These are phyloP conservation scores for Tuber melanosporum DNA, from an alignment of 495 filamentous ascomycete species.

Conservation along the genomic window DNA sequence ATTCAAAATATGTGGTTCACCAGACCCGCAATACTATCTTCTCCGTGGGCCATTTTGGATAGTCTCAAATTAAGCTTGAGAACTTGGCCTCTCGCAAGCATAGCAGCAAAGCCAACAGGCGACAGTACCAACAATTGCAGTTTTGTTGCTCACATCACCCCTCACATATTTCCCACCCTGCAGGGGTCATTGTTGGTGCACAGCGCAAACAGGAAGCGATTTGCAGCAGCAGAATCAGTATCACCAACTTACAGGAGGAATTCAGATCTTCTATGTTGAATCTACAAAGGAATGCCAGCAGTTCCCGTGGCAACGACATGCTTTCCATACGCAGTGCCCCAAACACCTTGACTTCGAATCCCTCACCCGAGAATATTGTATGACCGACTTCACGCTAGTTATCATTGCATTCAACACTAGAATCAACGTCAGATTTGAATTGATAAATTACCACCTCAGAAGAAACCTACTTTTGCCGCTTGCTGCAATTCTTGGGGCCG, in stretches of 20 bases:
- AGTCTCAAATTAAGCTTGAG: constrained; percentile 53
- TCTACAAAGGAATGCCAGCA: constrained; percentile 76
- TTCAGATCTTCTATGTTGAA: constrained; percentile 65
- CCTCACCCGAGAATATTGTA: constrained; percentile 79
- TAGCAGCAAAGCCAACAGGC: constrained; percentile 68
- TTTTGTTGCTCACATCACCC: constrained; percentile 68
- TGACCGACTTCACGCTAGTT: constrained; percentile 61
- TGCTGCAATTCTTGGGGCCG: constrained; percentile 69
- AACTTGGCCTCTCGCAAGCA: constrained; percentile 50
- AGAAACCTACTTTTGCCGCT: constrained; percentile 55
- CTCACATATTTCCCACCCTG: constrained; percentile 63
- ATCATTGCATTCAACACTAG: constrained; percentile 68
- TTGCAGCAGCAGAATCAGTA: constrained; percentile 63
- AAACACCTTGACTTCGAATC: constrained; percentile 85
- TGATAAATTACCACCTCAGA: not conserved
- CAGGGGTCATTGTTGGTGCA: constrained; percentile 62
- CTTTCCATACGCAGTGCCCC: constrained; percentile 76
- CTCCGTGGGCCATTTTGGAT: constrained; percentile 71
- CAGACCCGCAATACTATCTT: constrained; percentile 52
- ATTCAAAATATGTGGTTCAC: constrained; percentile 48
- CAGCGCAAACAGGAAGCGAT: constrained; percentile 57
- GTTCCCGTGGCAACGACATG: constrained; percentile 72
- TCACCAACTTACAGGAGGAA: constrained; percentile 72
- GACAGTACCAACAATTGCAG: constrained; percentile 68
- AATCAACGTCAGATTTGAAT: not conserved